Conservation (phyloP, 352 stramenopile genomes). For the Globisporangium nagaii region DNA sequence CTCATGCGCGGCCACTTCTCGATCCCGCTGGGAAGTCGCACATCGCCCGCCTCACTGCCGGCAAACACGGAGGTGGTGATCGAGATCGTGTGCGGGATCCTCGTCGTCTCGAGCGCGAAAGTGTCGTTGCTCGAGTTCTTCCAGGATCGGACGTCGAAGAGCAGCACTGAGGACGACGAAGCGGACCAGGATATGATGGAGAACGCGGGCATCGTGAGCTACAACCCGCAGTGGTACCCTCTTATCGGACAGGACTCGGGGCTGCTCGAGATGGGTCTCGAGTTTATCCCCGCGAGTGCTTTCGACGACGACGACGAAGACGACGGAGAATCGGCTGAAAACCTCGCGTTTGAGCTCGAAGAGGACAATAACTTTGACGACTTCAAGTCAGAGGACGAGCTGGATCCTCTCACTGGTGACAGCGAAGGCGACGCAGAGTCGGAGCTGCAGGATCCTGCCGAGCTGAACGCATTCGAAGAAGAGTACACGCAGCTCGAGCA, state of each 20-base stretch:
- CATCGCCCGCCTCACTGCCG: constrained; percentile 21
- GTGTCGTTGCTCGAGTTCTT: constrained; percentile 29
- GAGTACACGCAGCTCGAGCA: constrained; percentile 10
- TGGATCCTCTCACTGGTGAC: not conserved
- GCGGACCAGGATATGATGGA: constrained; percentile 4
- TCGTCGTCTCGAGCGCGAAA: constrained; percentile 30
- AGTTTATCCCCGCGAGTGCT: constrained; percentile 29
- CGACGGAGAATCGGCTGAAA: not conserved
- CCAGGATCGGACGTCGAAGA: constrained; percentile 5
- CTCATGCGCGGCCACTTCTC: constrained; percentile 31
- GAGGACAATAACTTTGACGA: constrained; percentile 2
- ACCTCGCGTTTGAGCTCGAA: not conserved
- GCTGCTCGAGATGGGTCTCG: constrained; percentile 43
- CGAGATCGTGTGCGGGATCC: constrained; percentile 50
- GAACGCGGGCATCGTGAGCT: constrained; percentile 11
- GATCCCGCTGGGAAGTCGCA: not conserved
- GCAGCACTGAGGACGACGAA: not conserved
- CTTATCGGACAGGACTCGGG: constrained; percentile 32
- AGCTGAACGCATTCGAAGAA: not conserved
- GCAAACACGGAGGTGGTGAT: constrained; percentile 41
- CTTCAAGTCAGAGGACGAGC: not conserved
- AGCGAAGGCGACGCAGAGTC: not conserved
- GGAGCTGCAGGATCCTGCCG: constrained; percentile 12
- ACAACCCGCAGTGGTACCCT: constrained; percentile 36
- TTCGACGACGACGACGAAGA: constrained; percentile 10